Evolutionary conservation across 140 eudicot genomes (phyloP), one percentile per base, ranked within the genome.

Genomic region (Flaveria floridana): DNA sequence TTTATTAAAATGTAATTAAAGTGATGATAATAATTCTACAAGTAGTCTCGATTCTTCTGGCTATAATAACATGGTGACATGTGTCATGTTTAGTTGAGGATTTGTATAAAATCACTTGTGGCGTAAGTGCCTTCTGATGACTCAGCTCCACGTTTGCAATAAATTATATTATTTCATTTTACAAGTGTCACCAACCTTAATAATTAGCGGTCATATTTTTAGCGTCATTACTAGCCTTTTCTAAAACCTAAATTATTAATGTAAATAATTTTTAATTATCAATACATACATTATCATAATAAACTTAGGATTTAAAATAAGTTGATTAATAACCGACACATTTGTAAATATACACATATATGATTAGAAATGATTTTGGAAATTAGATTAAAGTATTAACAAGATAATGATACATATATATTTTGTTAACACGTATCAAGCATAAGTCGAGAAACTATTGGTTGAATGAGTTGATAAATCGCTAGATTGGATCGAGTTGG

Each of bases 111-210:
- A 16, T 71, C 72, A 25, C 63, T 75, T 75, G 79, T 75, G 79
- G 55, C 65, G 10, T 48, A 5, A 13, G 72, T 64, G 72, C 44
- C 44, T 48, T 34, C 42, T 30, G 65, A 16, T 64, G 79, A 75
- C 65, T 75, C 79, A 64, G 65, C 65, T 75, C 79, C 79, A 75
- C 79, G 79, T 75, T 20, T 50, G 73, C 79, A 75, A 30, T 52
- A 52, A 16, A 16, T n/a, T 30, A 50, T 65, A 50, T 28, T 2
- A 48, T 48, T 64, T 53, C 65, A 50, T 64, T 25, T 51, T 30
- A 65, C 42, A 63, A 48, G 65, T 65, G 65, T 25, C 73, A 64
- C 39, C 50, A 13, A 0, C 11, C n/a, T 20, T 51, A 34, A 34
- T 34, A 34, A 34, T 30, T 34, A 25, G 7, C 5, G 79, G 63